Evolutionary conservation across 805 yeast genomes (phyloP).

Genomic region (Yamadazyma scolyti): DNA sequence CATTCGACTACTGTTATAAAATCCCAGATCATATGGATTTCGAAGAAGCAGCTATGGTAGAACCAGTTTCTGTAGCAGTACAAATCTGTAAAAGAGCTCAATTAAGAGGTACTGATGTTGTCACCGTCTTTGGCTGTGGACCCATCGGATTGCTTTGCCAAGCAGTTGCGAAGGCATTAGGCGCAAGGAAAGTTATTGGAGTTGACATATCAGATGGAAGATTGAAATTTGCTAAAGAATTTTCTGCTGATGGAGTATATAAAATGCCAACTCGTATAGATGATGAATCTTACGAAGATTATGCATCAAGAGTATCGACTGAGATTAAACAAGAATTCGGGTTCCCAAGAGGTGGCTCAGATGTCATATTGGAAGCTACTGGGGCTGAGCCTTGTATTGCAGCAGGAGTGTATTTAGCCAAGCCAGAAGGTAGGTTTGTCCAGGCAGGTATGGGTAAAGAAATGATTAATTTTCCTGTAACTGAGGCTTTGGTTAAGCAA

Average conservation of each 20-base stretch:
- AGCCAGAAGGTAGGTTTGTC: constrained; percentile 15
- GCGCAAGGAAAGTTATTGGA: constrained; percentile 18
- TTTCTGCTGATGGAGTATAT: constrained; percentile 13
- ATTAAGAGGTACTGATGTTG: constrained; percentile 14
- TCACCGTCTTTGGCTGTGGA: constrained; percentile 23
- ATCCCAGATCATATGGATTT: constrained; percentile 19
- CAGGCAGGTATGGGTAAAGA: constrained; percentile 20
- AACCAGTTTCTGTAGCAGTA: constrained; percentile 22
- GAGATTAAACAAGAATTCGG: constrained; percentile 22
- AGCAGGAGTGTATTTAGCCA: constrained; percentile 12
- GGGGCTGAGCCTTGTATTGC: constrained; percentile 18
- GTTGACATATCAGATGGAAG: constrained; percentile 21
- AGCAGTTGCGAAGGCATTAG: constrained; percentile 18
- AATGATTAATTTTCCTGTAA: constrained; percentile 17
- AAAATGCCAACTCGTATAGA: constrained; percentile 13
- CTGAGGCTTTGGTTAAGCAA: constrained; percentile 18
- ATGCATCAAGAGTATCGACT: constrained; percentile 8
- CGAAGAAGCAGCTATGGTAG: constrained; percentile 24
- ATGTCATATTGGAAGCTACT: constrained; percentile 21
- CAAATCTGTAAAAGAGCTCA: constrained; percentile 18
- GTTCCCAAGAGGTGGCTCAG: constrained; percentile 16
- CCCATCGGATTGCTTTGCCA: constrained; percentile 23
- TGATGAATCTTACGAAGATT: constrained; percentile 11
- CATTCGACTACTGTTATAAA: constrained; percentile 15
- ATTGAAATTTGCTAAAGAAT: constrained; percentile 17